Evolutionary conservation across 2,329 filamentous ascomycete species (phyloP), one percentile per base, ranked within the genome.

Genomic region (Arthrobotrys conoides): DNA sequence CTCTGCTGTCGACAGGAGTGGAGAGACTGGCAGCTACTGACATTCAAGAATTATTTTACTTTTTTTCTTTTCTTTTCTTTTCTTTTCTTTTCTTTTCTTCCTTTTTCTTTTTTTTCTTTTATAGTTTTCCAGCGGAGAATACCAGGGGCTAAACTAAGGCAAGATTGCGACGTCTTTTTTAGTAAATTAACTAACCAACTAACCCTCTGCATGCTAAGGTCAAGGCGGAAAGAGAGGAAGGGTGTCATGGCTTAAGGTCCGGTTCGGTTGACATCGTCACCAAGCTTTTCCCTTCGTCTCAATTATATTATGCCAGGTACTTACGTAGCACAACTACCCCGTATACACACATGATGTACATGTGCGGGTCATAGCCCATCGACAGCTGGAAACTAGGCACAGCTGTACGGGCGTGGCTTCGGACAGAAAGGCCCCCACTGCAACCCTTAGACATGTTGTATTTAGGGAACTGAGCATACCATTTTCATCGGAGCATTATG

Each of bases 401-500:
- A 30, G 27, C 24, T 48, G 41, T 49, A 16, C 46, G 30, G 46
- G 30, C 61, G 41, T 36, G 46, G 16, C 61, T 49, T 48, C 41
- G 36, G 18, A 16, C 24, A 57, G 44, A 30, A 64, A 64, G 67
- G 55, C 67, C 67, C 55, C 67, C 67, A 64, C 67, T 41, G 55
- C 55, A 41, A 65, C 68, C 68, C 44, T 76, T 44, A 65, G 30
- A 67, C 66, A 70, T 12, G 9, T 51, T 46, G 49, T 61, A 55
- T 70, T 76, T 49, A 66, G 66, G 59, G 72, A 76, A 66, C 49
- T 59, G 72, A 61, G 36, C 16, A 61, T 76, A 76, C 72, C 59
- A 71, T 76, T 71, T 76, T 76, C 55, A 59, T 67, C 72, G 72
- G 72, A 76, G 67, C 61, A 71, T 76, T 76, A 76, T 76, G 72